Evolutionary conservation across 768 basidiomycete species (phyloP), one percentile per base, ranked within the genome.

Genomic region (Xerocomellus intermedius): DNA sequence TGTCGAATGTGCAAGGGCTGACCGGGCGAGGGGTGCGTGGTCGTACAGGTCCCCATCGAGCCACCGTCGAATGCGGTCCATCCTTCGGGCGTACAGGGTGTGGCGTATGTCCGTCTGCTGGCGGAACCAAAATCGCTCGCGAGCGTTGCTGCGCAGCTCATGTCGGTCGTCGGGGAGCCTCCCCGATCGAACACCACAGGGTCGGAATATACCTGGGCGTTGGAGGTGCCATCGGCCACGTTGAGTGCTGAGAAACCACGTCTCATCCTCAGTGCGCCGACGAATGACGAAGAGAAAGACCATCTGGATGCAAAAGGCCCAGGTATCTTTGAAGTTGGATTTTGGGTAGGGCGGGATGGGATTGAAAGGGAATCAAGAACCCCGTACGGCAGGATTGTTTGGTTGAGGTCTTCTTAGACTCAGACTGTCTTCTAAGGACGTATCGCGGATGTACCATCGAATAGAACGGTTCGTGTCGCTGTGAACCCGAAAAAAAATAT

Each of bases 271-370:
- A 64, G 63, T 38, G 58, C 61, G n/a, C 72, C 82, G 2, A 51
- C 41, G 24, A 67, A 72, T 37, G 74, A 71, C 2, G 72, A 69
- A 13, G 76, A 82, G 49, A 39, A 48, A 12, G 47, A 39, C 12
- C 72, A 77, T 62, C 48, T 77, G 48, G 48, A 46, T 28, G 46
- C 52, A 17, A 58, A 58, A 8, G 72, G 71, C 0, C 52, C 70
- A 8, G 77, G 79, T 4, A 76, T 86, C 1, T 80, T 77, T 52
- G 85, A 87, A 59, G 73, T 87, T 3, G 83, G 73, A 1, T 77
- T 87, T 55, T 71, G 56, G 44, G 76, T 83, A 1, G 61, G 62
- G 5, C 64, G 55, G 3, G 62, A 61, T 6, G 65, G 65, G 8
- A 67, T 66, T 14, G 64, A 61, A n/a, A 77, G 72, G 16, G 64